Conservation (phyloP, 352 stramenopile genomes). For the Pythium dissimile region DNA sequence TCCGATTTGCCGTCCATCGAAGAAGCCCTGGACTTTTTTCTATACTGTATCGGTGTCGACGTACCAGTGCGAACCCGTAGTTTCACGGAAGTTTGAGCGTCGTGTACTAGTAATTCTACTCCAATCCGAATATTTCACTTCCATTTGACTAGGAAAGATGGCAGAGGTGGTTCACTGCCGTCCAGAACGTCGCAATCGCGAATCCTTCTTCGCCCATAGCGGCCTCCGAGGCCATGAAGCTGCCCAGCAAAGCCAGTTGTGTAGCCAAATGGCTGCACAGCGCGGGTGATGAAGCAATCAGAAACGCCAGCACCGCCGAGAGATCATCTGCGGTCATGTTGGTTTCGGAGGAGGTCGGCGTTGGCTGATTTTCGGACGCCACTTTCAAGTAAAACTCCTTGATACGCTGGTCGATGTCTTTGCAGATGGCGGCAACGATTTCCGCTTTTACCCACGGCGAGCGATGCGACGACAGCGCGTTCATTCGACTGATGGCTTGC, state of each 20-base stretch:
- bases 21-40: constrained; percentile 26
- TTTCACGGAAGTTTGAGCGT: too few relatives aligned
- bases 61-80: not conserved
- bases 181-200: constrained; percentile 44
- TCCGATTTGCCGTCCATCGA: constrained; percentile 19
- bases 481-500: constrained; percentile 37
- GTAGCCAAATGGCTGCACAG: constrained; percentile 47
- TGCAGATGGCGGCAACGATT: constrained; percentile 40
- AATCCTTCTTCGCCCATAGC: constrained; percentile 44
- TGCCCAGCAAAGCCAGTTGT: constrained; percentile 55
- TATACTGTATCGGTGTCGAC: constrained; percentile 9
- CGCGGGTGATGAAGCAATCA: constrained; percentile 42
- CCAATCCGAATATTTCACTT: too few relatives aligned
- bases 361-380: not conserved
- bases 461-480: constrained; percentile 39
- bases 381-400: constrained; percentile 38
- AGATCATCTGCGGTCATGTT: constrained; percentile 55
- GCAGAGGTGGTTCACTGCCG: constrained; percentile 41
- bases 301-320: constrained; percentile 46
- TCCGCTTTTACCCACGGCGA: constrained; percentile 56
- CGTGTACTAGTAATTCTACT: too few relatives aligned
- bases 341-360: constrained; percentile 15
- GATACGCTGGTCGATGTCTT: constrained; percentile 39
- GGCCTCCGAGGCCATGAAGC: constrained; percentile 37
- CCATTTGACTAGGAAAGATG: constrained; percentile 15